phyloP scores from a whole-genome alignment of 2,329 filamentous ascomycete genomes.

The Xylariaceae sp. region DNA sequence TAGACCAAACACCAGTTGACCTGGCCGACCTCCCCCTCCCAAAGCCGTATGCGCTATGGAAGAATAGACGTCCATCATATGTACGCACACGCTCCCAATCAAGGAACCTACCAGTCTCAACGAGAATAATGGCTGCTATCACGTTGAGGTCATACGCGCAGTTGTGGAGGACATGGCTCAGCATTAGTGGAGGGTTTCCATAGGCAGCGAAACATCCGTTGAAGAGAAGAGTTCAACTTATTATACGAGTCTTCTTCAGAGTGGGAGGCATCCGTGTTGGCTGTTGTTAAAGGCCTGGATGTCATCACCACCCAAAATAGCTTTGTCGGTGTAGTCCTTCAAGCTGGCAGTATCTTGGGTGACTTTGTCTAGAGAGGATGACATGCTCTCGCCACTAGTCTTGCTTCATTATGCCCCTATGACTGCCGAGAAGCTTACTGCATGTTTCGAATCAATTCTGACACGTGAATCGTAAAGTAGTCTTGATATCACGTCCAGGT shows the following conservation, averaged over 20 bases:
- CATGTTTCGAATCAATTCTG: too few species aligned
- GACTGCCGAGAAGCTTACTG: neutral
- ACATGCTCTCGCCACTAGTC: neutral
- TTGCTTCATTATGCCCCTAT: neutral
- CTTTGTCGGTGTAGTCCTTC: neutral
- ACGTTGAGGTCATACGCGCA: conserved; percentile 35
- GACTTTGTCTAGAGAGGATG: neutral
- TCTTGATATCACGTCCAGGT: too few species aligned
- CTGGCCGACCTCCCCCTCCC: conserved; percentile 19
- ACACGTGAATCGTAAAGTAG: too few species aligned
- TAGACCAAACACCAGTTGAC: conserved; percentile 14
- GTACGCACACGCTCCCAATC: conserved; percentile 24
- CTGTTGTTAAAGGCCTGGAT: neutral
- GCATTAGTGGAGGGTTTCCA: conserved; percentile 39
- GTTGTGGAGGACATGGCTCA: conserved; percentile 35
- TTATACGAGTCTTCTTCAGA: conserved; percentile 10
- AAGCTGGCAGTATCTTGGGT: neutral
- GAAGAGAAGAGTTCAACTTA: conserved; percentile 37
- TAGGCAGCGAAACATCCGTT: conserved; percentile 43
- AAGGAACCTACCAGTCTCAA: conserved; percentile 31
- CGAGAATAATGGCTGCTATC: conserved; percentile 37
- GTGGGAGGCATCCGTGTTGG: neutral
- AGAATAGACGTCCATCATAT: conserved; percentile 17
- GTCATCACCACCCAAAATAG: neutral
- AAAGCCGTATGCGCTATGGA: conserved; percentile 32